phyloP scores from a whole-genome alignment of 2,329 filamentous ascomycete genomes.

The Aspergillus proliferans region DNA sequence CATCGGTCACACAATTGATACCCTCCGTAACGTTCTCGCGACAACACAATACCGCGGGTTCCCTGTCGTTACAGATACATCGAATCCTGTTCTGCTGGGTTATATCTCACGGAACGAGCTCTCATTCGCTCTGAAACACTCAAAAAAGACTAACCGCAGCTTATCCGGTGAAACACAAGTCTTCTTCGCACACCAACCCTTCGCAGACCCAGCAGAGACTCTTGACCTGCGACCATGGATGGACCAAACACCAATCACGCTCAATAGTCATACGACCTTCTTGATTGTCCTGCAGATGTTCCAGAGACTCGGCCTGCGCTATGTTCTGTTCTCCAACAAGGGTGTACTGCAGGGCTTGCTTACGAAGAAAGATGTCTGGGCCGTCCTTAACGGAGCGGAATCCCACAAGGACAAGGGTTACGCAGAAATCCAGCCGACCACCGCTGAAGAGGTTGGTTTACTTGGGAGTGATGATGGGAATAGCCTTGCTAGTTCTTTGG shows the following conservation, averaged over 20 bases:
- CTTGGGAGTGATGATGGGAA: constrained; percentile 28
- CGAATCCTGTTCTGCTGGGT: constrained; percentile 73
- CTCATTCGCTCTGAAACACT: constrained; percentile 67
- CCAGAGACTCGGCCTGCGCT: constrained; percentile 84
- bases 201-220: constrained; percentile 68
- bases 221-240: constrained; percentile 95
- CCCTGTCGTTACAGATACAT: constrained; percentile 74
- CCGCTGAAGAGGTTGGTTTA: constrained; percentile 33
- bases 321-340: constrained; percentile 78
- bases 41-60: constrained; percentile 81
- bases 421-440: constrained; percentile 18
- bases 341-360: constrained; percentile 77
- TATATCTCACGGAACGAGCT: constrained; percentile 94
- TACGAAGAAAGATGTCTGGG: constrained; percentile 98
- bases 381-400: constrained; percentile 73
- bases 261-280: constrained; percentile 69
- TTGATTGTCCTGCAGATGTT: constrained; percentile 89
- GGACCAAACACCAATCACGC: constrained; percentile 94
- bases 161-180: constrained; percentile 67
- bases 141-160: constrained; percentile 41
- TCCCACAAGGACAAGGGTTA: constrained; percentile 37
- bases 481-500: constrained; percentile 27
- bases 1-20: constrained; percentile 77
- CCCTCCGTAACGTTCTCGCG: constrained; percentile 63
- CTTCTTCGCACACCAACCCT: constrained; percentile 76